Evolutionary conservation across 495 filamentous ascomycete species (phyloP), one percentile per base, ranked within the genome.

Genomic region (Glonium stellatum): DNA sequence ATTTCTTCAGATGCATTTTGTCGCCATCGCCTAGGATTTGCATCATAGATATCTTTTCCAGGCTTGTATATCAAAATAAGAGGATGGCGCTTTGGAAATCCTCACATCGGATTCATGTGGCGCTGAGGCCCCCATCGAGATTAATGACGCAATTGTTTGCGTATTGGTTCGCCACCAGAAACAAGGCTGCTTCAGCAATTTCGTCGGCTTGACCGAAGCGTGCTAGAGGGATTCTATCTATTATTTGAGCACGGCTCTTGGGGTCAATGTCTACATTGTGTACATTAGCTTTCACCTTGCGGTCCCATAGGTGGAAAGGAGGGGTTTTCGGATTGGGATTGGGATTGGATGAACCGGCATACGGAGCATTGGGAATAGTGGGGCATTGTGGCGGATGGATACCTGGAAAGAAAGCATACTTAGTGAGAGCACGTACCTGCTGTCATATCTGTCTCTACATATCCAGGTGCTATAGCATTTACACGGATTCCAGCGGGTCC

Each of bases 141-240:
- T 89, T 91, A 9, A 95, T 77, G 25, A 91, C 80, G 72, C 88
- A 91, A 57, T 92, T 92, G 67, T 91, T 90, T 9, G 88, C 85
- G 69, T 91, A 95, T 47, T 81, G 69, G 71, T 90, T 93, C 31
- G 75, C 77, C n/a, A 82, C 85, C 18, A 95, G 79, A 70, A 93
- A 95, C 31, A 83, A 71, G 46, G 84, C 89, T 49, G 89, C 89
- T 60, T 90, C 85, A n/a, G 89, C 89, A 27, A 95, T 78, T 65
- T 95, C 90, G 4, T 80, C 75, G 12, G 80, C 71, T 8, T 77
- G 71, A 11, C 89, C 90, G 62, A 90, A 83, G 10, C 88, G 81
- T n/a, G 75, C 71, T n/a, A 87, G 64, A 2, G 89, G 89, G 34
- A 90, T 89, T 15, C 64, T 63, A 44, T 74, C 67, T 66, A 39